phyloP scores from a whole-genome alignment of 2,329 filamentous ascomycete genomes.

The Cordyceps pruinosa region DNA sequence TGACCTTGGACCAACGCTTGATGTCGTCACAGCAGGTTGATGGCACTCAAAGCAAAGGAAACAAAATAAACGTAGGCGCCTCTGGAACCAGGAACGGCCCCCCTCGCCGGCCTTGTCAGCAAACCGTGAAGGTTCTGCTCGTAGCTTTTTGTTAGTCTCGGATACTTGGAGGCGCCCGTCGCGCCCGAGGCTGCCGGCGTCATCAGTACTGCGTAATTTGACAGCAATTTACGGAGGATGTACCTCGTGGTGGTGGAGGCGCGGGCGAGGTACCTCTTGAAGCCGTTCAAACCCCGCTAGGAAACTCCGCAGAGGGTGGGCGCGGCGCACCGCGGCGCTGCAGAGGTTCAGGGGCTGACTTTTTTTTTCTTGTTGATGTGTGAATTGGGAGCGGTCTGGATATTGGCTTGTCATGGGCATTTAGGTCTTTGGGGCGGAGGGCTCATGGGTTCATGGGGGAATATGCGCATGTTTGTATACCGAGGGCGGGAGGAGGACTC shows the following conservation, averaged over 20 bases:
- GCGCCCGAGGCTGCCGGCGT: slow-evolving; percentile 1
- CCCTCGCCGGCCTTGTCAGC: background rate
- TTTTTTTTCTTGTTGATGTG: background rate
- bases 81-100: background rate
- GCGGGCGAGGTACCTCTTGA: background rate
- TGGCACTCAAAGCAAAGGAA: background rate
- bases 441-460: background rate
- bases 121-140: background rate
- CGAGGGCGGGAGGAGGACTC: too few species aligned
- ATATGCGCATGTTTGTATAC: background rate
- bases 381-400: background rate
- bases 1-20: too few species aligned
- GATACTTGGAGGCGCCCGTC: slow-evolving; percentile 2
- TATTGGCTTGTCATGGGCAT: background rate
- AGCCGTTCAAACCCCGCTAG: background rate
- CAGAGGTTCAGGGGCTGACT: background rate
- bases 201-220: background rate
- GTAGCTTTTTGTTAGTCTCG: background rate
- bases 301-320: background rate
- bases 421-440: background rate
- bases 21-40: background rate
- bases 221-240: background rate
- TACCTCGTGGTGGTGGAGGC: background rate
- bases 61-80: background rate
- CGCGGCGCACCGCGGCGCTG: background rate